A percentile compares a stretch with the other conserved stretches of the same genome.
Evolutionary conservation across 164 flowering plant genomes (phyloP).

Genomic region (Macadamia integrifolia): DNA sequence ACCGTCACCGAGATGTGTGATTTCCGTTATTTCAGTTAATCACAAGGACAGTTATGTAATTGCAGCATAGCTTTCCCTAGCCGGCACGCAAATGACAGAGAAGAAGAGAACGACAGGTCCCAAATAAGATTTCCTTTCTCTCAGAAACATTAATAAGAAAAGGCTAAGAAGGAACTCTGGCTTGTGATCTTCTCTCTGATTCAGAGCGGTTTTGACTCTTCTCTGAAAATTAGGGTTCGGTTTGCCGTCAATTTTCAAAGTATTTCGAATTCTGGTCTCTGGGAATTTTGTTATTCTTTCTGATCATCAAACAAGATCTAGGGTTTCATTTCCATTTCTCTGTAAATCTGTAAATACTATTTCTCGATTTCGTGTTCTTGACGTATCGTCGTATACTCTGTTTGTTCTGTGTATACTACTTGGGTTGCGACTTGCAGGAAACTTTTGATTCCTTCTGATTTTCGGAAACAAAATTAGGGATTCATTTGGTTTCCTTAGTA

Average conservation of each 20-base stretch:
- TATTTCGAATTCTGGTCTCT: neutral
- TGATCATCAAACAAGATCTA: neutral
- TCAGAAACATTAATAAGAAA: neutral
- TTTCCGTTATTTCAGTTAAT: neutral
- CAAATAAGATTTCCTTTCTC: neutral
- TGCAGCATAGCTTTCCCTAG: neutral
- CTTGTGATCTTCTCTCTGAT: neutral
- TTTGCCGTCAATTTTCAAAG: neutral
- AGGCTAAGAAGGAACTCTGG: neutral
- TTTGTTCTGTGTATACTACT: neutral
- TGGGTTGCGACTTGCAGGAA: neutral
- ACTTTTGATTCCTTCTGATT: too few relatives aligned
- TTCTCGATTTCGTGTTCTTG: neutral
- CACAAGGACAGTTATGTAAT: neutral
- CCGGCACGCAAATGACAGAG: neutral
- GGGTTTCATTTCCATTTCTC: slow-evolving; percentile 1
- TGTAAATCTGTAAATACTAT: neutral
- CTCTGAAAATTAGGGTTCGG: neutral
- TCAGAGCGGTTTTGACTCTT: neutral
- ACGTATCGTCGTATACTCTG: too few relatives aligned
- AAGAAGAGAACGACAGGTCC: too few relatives aligned
- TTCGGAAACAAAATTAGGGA: neutral
- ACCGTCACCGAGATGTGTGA: neutral
- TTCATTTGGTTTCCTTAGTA: neutral
- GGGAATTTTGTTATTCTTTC: neutral